phyloP scores from a whole-genome alignment of 164 flowering plant genomes.

The Macadamia tetraphylla region DNA sequence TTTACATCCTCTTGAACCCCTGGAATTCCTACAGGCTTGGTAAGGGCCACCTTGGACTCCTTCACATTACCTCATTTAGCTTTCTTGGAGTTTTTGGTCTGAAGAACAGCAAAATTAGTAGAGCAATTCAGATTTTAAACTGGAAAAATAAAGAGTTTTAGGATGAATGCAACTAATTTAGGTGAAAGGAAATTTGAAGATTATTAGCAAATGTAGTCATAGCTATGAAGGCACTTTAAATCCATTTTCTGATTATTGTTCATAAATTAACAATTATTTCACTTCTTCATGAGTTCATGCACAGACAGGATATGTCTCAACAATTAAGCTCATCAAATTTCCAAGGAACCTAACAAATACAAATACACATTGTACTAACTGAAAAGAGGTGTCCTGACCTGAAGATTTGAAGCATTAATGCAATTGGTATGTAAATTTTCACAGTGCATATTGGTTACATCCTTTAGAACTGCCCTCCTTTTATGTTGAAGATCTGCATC shows the following conservation, averaged over 20 bases:
- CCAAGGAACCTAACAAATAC: neutral
- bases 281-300: neutral
- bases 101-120: constrained; percentile 14
- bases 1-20: constrained; percentile 19
- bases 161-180: neutral
- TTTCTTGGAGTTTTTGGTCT: constrained; percentile 41
- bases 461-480: constrained; percentile 72
- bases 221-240: no score
- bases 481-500: constrained; percentile 31
- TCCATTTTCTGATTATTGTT: no score
- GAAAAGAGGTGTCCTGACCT: constrained; percentile 27
- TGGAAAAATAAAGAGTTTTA: neutral
- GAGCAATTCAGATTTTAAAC: neutral
- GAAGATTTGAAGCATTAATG: constrained; percentile 41
- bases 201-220: no score
- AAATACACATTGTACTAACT: no score
- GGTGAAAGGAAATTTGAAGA: neutral
- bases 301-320: neutral
- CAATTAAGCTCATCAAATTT: neutral
- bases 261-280: neutral
- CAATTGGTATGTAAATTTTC: constrained; percentile 36
- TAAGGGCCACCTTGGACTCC: constrained; percentile 33
- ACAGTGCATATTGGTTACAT: constrained; percentile 58
- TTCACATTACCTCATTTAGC: constrained; percentile 23
- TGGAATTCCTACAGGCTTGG: constrained; percentile 19